Base-by-base conservation (phyloP, 352 stramenopile genomes). In the Phytophthora fragariae region DNA sequence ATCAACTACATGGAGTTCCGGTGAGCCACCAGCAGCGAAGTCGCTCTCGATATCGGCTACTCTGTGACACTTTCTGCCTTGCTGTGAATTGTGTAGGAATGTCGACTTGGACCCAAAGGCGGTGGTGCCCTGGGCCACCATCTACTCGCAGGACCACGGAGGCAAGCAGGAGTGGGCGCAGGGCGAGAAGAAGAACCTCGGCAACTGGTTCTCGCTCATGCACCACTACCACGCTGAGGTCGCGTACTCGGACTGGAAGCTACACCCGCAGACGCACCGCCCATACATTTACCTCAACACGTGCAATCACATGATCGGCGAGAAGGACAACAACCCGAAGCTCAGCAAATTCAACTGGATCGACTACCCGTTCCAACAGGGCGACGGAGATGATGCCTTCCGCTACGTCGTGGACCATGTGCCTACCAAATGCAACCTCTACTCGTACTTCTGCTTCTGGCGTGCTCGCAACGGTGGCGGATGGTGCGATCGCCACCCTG, bases 1-100 rank as follows among this genome's bases (percentile, higher is more conserved):
- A 97, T 97, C 75, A 94, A 97, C 76, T 95, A 95, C 77, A 92
- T 97, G 81, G 88, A 95, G 64, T 97, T 89, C 71, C 79, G 79
- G 81, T 92, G 63, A 69, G 59, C 50, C 11, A 29, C 24, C 11
- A 31, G 6, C 5, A 37, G 11, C 17, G 12, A 31, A 31, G 39
- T 15, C 17, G 39, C 39, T 46, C 39, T n/a, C 7, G 39, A 8
- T 46, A 46, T 46, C 17, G n/a, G 17, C 17, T 46, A 46, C n/a
- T n/a, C 39, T 46, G 29, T 31, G 39, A 46, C 39, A 15, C 39
- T 46, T 46, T 8, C 39, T 46, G 39, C 17, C 39, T 17, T 46
- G 39, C 39, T 2, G 49, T 66, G 12, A 27, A 50, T 35, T 64
- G 53, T 61, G 19, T 50, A 92, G 86, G 15, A 82, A 87, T 58